phyloP scores from a whole-genome alignment of 495 filamentous ascomycete genomes.

The Neurospora sp. region DNA sequence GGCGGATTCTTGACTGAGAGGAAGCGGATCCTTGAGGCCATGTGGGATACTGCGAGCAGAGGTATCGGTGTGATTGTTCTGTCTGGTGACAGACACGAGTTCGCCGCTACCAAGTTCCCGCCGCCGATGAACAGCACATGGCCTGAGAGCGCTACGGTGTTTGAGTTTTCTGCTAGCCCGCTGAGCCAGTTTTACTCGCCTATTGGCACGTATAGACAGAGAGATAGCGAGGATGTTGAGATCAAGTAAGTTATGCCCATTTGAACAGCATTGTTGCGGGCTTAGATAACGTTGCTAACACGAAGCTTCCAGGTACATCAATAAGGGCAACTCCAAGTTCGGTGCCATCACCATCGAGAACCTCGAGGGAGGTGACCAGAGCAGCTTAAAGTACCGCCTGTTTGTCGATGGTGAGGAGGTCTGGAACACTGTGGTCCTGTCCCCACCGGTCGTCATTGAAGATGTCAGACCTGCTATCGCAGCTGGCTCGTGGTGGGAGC shows the following conservation, averaged over 20 bases:
- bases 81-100: slow-evolving; percentile 88
- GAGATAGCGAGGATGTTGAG: slow-evolving; percentile 63
- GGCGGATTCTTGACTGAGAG: slow-evolving; percentile 78
- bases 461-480: slow-evolving; percentile 5
- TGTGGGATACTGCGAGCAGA: slow-evolving; percentile 71
- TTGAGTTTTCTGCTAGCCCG: slow-evolving; percentile 84
- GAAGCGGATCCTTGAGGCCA: slow-evolving; percentile 67
- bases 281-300: not conserved
- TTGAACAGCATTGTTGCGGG: not conserved
- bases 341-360: slow-evolving; percentile 77
- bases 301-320: slow-evolving; percentile 51
- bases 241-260: slow-evolving; percentile 50
- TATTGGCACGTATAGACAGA: slow-evolving; percentile 68
- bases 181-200: slow-evolving; percentile 90
- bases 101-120: slow-evolving; percentile 82
- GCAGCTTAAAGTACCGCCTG: slow-evolving; percentile 67
- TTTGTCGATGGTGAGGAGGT: slow-evolving; percentile 69
- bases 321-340: slow-evolving; percentile 83
- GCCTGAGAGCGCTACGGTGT: slow-evolving; percentile 51
- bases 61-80: slow-evolving; percentile 73
- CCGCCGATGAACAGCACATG: slow-evolving; percentile 50
- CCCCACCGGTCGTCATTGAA: slow-evolving; percentile 28
- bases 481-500: slow-evolving; percentile 30
- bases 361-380: slow-evolving; percentile 44
- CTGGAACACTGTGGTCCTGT: slow-evolving; percentile 58